These are phyloP conservation scores for Bryoerythrophyllum caledonicum DNA, from an alignment of 225 moss, liverwort and hornwort species.

Conservation along the genomic window DNA sequence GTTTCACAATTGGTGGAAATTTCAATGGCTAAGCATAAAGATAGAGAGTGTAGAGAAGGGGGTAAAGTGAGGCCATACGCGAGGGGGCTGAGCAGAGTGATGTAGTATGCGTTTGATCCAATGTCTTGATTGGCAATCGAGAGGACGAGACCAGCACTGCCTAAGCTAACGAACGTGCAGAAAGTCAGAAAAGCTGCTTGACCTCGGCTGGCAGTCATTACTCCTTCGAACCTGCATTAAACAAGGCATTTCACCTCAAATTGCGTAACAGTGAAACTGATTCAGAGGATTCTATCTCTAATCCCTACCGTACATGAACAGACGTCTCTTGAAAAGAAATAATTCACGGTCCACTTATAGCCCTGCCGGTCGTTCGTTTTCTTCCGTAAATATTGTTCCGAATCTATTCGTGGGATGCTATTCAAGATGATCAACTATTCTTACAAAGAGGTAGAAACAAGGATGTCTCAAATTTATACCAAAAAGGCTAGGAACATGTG, in stretches of 20 bases:
- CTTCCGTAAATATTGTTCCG: background rate
- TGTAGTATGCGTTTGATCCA: conserved; percentile 81
- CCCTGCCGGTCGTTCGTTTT: background rate
- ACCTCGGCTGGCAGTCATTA: conserved; percentile 94
- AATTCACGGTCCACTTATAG: background rate
- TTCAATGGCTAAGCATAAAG: background rate
- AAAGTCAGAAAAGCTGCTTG: conserved; percentile 96
- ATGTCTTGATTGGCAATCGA: conserved; percentile 85
- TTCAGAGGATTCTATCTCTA: background rate
- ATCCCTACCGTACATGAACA: background rate
- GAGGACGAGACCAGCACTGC: conserved; percentile 87
- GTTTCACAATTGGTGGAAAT: too few species aligned
- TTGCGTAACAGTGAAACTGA: conserved; percentile 7
- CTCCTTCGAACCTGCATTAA: conserved; percentile 84
- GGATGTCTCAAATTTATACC: background rate
- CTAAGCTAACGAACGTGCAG: conserved; percentile 91
- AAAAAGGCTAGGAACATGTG: background rate
- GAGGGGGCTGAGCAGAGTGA: conserved; percentile 91
- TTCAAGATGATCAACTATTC: too few species aligned
- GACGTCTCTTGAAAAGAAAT: background rate
- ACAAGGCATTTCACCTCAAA: conserved; percentile 26
- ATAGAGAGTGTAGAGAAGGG: too few species aligned
- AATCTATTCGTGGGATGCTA: background rate
- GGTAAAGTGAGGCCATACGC: conserved; percentile 61
- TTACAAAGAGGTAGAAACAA: background rate